Base-by-base conservation (phyloP, 805 yeast species). In the Candida cerambycidarum region DNA sequence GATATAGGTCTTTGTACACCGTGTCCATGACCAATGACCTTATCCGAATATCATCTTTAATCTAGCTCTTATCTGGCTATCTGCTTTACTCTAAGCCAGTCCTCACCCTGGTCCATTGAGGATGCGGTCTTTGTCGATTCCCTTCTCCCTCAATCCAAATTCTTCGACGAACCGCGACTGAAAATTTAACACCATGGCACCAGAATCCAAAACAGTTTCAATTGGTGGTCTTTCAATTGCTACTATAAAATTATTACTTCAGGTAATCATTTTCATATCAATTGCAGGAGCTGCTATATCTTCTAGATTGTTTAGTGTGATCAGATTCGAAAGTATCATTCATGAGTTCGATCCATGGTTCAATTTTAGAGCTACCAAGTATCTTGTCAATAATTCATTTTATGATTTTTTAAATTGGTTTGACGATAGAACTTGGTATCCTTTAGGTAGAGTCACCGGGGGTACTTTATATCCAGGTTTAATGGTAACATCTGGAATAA, bases 361-460 rank as follows among this genome's bases (percentile, higher is more conserved):
- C 78, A 93, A 93, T 66, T 93, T 79, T 72, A 74, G 99, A 51
- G 99, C 99, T 33, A 87, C 99, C n/a, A 85, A 86, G 63, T 89
- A 88, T 63, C 76, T 93, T 52, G 95, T 89, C 23, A 71, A 79
- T 33, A 81, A 89, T 58, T 83, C 93, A 5, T 92, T 80, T 64
- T 85, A 89, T 71, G 90, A 89, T 52, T 95, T 93, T 59, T 75
- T 95, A 58, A 93, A 93, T 64, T 93, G 99, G 99, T 93, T 93
- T 58, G 99, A 93, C 63, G 97, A 92, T 63, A 80, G 96, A 61
- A 92, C 99, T 14, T 93, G 99, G 99, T 93, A 93, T 64, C 99
- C 99, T 14, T 75, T 93, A 53, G 99, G 99, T 15, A 80, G 99
- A 69, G 99, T 93, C 58, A 93, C 99, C 10, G 99, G 99, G 54